Base-by-base conservation (phyloP, 2,329 filamentous ascomycete species). In the Fusarium verrucosum region DNA sequence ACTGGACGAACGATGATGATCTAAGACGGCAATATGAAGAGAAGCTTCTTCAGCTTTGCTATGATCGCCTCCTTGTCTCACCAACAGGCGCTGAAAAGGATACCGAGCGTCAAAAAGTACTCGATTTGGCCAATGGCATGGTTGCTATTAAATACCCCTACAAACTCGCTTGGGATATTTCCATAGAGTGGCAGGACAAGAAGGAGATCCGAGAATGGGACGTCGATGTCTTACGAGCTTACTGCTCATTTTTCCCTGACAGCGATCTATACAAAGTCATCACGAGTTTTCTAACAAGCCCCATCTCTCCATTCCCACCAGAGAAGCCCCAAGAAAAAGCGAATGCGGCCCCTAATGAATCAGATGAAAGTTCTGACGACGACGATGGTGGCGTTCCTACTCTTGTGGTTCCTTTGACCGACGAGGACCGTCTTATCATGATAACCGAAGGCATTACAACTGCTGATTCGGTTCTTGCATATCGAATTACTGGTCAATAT, bases 61-160 rank as follows among this genome's bases (percentile, higher is more conserved):
- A 94, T 68, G 93, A 97, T 55, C 85, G 87, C 7, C 83, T 99
- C 2, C 76, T 90, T 10, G 88, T 91, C 25, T 82, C 92, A 16
- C 86, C 89, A 4, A 60, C 82, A 2, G 87, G 89, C 5, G 75
- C 79, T 4, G 80, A 88, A 56, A 98, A 98, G 77, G 73, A 79
- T 1, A 77, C 81, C 17, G 93, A 96, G 75, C 85, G 91, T 23
- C 81, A 87, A 32, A 88, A 90, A 64, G 89, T 97, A 1, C 78
- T 90, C 70, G 89, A 90, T 58, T 81, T 95, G 49, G 93, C 94
- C 1, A 87, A 89, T 63, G 95, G 94, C 61, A 97, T 99, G 91
- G 94, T 99, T 60, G 91, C 97, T 58, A 95, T 99, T 74, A 94
- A 94, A 70, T 93, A 98, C 70, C 92, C 92, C 0, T 97, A 90